phyloP scores from a whole-genome alignment of 768 basidiomycete genomes.

The Candolleomyces efflorescens region DNA sequence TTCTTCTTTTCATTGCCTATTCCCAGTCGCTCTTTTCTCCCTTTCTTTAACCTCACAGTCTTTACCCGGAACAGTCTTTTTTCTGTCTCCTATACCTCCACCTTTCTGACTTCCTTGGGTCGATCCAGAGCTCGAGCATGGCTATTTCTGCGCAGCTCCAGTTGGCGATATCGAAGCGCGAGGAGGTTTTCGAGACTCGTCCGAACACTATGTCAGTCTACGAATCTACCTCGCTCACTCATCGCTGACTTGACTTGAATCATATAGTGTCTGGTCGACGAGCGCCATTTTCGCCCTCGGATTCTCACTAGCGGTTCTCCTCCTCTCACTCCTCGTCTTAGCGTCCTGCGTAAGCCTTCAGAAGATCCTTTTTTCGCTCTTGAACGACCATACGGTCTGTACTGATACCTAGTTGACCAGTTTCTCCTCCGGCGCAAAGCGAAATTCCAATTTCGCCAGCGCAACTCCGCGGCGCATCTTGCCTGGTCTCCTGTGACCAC shows the following conservation, averaged over 20 bases:
- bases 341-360: not conserved
- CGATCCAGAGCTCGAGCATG: not conserved
- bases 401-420: not conserved
- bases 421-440: not conserved
- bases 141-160: not conserved
- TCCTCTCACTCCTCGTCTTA: not conserved
- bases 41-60: not conserved
- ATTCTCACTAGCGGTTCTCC: not conserved
- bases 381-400: not conserved
- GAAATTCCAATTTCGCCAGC: not conserved
- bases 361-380: not conserved
- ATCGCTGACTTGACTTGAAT: not conserved
- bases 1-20: not conserved
- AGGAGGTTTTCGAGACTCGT: not conserved
- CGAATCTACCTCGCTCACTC: not conserved
- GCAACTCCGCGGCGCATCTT: not conserved
- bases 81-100: not conserved
- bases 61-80: not conserved
- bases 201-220: not conserved
- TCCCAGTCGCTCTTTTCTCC: conserved; percentile 2
- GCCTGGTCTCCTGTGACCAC: conserved; percentile 1
- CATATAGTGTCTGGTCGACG: not conserved
- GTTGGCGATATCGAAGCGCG: not conserved
- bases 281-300: not conserved
- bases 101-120: not conserved